Evolutionary conservation across 2,329 filamentous ascomycete species (phyloP).

Genomic region (Lomentospora prolificans): DNA sequence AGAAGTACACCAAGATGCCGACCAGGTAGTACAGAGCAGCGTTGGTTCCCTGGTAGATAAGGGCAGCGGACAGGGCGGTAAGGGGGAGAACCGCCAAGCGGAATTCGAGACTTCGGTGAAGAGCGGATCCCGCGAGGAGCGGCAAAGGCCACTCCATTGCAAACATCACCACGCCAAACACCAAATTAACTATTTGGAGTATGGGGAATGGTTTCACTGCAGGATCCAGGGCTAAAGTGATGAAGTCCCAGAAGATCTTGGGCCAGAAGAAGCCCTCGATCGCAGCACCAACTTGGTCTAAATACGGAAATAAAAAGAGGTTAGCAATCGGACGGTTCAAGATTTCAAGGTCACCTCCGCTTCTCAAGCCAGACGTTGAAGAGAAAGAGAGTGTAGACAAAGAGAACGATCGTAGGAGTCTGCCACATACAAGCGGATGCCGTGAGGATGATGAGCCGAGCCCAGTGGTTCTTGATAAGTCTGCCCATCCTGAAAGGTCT

Average conservation of each 20-base stretch:
- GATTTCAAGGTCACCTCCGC: too few species aligned
- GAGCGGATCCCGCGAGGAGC: conserved; percentile 61
- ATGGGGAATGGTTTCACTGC: conserved; percentile 82
- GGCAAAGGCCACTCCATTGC: conserved; percentile 86
- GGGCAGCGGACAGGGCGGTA: conserved; percentile 58
- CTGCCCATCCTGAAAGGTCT: conserved; percentile 62
- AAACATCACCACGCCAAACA: conserved; percentile 69
- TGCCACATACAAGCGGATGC: conserved; percentile 65
- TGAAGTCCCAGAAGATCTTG: conserved; percentile 96
- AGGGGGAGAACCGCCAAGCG: conserved; percentile 76
- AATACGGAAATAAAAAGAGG: background rate
- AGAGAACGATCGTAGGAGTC: background rate
- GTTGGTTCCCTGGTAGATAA: conserved; percentile 90
- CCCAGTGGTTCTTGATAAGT: conserved; percentile 99
- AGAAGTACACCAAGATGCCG: conserved; percentile 82
- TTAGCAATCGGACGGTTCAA: conserved; percentile 5
- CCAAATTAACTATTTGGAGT: conserved; percentile 80
- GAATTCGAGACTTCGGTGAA: conserved; percentile 83
- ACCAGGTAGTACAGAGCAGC: conserved; percentile 85
- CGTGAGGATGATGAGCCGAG: conserved; percentile 82
- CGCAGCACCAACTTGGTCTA: conserved; percentile 78
- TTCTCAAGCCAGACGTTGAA: too few species aligned
- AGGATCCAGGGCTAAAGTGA: conserved; percentile 79
- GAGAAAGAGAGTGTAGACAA: too few species aligned
- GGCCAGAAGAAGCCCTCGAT: conserved; percentile 94